Evolutionary conservation across 2,329 filamentous ascomycete species (phyloP).

Genomic region (Acrocalymma vagum): DNA sequence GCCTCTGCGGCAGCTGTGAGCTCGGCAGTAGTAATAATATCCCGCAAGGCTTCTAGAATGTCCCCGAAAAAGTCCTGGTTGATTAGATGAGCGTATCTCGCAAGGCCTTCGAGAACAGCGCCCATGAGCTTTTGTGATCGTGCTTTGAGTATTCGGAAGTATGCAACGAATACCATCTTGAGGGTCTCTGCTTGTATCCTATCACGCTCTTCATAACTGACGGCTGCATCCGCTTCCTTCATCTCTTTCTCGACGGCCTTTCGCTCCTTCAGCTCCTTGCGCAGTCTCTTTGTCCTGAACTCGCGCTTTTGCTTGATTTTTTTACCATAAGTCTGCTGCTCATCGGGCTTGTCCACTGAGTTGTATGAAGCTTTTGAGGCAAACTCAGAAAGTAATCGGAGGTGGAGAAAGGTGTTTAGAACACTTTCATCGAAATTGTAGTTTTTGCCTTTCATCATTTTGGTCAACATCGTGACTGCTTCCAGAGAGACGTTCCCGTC

Average conservation of each 20-base stretch:
- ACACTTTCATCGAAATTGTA: constrained; percentile 86
- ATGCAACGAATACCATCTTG: constrained; percentile 93
- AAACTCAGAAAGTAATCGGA: constrained; percentile 89
- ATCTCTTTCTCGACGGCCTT: constrained; percentile 93
- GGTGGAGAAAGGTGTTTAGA: constrained; percentile 87
- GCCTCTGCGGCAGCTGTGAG: constrained; percentile 57
- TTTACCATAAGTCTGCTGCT: constrained; percentile 58
- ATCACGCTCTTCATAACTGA: constrained; percentile 91
- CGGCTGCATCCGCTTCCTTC: constrained; percentile 87
- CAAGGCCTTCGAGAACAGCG: constrained; percentile 92
- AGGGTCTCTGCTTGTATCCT: constrained; percentile 94
- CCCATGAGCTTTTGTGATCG: constrained; percentile 88
- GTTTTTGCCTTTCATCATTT: constrained; percentile 92
- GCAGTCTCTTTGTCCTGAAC: constrained; percentile 87
- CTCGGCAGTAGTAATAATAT: constrained; percentile 80
- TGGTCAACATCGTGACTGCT: constrained; percentile 82
- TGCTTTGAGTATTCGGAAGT: constrained; percentile 92
- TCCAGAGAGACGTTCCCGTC: constrained; percentile 90
- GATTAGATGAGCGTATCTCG: constrained; percentile 94
- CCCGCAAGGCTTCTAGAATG: constrained; percentile 90
- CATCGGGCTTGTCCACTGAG: constrained; percentile 69
- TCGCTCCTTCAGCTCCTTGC: constrained; percentile 84
- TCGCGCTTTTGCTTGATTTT: constrained; percentile 78
- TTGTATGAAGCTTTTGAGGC: constrained; percentile 83
- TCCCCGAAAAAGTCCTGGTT: constrained; percentile 99